phyloP scores from a whole-genome alignment of 768 basidiomycete genomes.

The Suillus plorans region DNA sequence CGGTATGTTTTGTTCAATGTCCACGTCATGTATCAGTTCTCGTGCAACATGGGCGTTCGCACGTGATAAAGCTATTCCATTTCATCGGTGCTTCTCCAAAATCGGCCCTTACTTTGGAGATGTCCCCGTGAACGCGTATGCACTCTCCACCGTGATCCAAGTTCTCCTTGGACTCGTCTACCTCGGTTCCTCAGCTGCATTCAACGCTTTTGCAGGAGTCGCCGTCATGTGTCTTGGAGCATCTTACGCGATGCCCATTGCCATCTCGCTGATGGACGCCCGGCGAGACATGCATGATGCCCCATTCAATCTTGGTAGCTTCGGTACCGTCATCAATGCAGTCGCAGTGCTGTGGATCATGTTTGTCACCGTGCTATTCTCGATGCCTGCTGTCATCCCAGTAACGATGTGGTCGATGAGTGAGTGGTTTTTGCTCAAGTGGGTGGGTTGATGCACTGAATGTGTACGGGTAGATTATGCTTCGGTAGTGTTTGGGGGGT shows the following conservation, averaged over 20 bases:
- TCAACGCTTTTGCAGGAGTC: slow-evolving; percentile 68
- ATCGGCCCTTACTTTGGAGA: slow-evolving; percentile 41
- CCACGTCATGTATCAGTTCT: slow-evolving; percentile 65
- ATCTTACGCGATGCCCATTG: slow-evolving; percentile 64
- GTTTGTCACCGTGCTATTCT: slow-evolving; percentile 65
- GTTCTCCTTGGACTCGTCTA: slow-evolving; percentile 62
- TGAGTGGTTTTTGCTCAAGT: slow-evolving; percentile 18
- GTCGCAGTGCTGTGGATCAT: slow-evolving; percentile 57
- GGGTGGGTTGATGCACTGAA: background rate
- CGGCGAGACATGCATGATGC: slow-evolving; percentile 48
- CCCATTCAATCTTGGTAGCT: slow-evolving; percentile 47
- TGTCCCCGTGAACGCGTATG: slow-evolving; percentile 59
- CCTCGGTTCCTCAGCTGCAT: slow-evolving; percentile 60
- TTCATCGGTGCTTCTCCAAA: slow-evolving; percentile 45
- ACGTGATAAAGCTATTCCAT: slow-evolving; percentile 64
- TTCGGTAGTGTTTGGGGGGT: slow-evolving; percentile 65
- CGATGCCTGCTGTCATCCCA: slow-evolving; percentile 65
- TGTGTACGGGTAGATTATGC: slow-evolving; percentile 51
- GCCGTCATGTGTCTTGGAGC: slow-evolving; percentile 65
- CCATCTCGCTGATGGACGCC: slow-evolving; percentile 46
- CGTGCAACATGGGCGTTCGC: slow-evolving; percentile 74
- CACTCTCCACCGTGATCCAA: slow-evolving; percentile 58
- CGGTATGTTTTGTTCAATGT: slow-evolving; percentile 63
- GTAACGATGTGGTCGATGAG: slow-evolving; percentile 53
- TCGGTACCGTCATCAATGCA: slow-evolving; percentile 47